These are phyloP conservation scores for Coriaria nepalensis DNA, from an alignment of 306 rosid species.

Conservation along the genomic window DNA sequence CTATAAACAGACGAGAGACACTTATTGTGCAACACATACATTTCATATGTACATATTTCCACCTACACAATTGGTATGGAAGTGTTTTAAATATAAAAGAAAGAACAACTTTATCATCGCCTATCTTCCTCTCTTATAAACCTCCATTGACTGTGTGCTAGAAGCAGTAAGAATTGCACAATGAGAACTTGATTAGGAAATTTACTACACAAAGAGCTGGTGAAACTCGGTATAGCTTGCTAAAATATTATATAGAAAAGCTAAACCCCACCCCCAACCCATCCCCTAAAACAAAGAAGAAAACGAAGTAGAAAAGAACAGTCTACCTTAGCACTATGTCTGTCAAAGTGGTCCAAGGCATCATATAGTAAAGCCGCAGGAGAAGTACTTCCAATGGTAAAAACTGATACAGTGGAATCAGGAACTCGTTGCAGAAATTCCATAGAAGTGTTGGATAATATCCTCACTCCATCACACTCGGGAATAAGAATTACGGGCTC, in stretches of 20 bases:
- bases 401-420: conserved; percentile 84
- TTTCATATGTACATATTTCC: too few species aligned
- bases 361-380: conserved; percentile 91
- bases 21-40: background rate
- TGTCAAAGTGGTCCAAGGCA: conserved; percentile 96
- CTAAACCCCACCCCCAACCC: background rate
- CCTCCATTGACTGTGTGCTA: too few species aligned
- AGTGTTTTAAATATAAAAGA: too few species aligned
- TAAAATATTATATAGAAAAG: too few species aligned
- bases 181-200: too few species aligned
- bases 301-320: conserved; percentile 1
- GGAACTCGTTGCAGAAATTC: conserved; percentile 94
- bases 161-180: too few species aligned
- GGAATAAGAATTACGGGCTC: conserved; percentile 81
- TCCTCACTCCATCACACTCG: conserved; percentile 94
- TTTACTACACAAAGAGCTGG: too few species aligned
- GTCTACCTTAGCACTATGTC: conserved; percentile 91
- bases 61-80: too few species aligned
- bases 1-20: conserved; percentile 7
- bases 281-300: background rate
- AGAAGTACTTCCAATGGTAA: conserved; percentile 89
- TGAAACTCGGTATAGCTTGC: too few species aligned
- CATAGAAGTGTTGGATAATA: conserved; percentile 74
- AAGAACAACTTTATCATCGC: too few species aligned
- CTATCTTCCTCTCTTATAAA: too few species aligned